phyloP scores from a whole-genome alignment of 352 stramenopile genomes.

The Phytopythium delawarense region DNA sequence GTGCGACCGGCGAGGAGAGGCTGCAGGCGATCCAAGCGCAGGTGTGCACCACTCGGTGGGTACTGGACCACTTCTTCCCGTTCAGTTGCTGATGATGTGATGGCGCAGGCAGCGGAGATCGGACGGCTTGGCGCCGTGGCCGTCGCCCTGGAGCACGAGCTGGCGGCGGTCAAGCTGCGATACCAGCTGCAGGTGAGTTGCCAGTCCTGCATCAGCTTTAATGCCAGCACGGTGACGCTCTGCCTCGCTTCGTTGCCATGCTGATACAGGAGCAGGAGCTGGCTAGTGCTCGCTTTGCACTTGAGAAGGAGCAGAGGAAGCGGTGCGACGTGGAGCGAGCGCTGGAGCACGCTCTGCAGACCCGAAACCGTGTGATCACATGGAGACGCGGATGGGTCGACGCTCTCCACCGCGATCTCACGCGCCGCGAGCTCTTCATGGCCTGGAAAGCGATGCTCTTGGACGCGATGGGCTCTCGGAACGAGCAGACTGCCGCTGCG shows the following conservation, averaged over 20 bases:
- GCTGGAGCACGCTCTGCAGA: conserved; percentile 18
- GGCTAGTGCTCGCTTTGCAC: conserved; percentile 3
- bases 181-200: neutral
- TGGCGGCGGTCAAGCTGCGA: neutral
- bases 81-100: neutral
- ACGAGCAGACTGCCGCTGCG: neutral
- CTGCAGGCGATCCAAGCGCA: conserved; percentile 13
- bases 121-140: neutral
- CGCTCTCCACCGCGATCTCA: neutral
- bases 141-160: neutral
- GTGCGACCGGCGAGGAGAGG: neutral
- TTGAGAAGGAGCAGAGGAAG: conserved; percentile 14
- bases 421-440: conserved; percentile 19
- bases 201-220: too few relatives aligned
- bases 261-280: conserved; percentile 18
- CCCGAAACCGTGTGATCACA: conserved; percentile 26
- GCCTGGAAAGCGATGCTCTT: conserved; percentile 18
- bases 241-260: neutral
- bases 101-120: neutral
- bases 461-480: conserved; percentile 3
- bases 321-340: conserved; percentile 12
- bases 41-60: conserved; percentile 10
- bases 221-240: conserved; percentile 3
- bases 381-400: conserved; percentile 26
- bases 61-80: neutral